Evolutionary conservation across 176 grass and related monocot species (phyloP).

Genomic region (Pontederia paniculata): DNA sequence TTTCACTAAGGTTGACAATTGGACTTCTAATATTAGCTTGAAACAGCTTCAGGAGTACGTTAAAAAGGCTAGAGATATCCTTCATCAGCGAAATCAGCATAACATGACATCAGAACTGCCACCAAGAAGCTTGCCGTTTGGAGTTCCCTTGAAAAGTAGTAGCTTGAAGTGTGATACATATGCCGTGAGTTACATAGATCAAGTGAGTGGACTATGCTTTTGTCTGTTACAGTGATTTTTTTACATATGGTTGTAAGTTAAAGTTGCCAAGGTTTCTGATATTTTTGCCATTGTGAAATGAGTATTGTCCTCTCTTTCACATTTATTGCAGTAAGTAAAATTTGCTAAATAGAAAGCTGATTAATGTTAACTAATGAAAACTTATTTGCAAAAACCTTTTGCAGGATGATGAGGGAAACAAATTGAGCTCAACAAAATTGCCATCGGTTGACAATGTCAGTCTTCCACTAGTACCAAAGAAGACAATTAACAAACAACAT

Average conservation of each 20-base stretch:
- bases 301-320: not conserved
- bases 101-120: slow-evolving; percentile 14
- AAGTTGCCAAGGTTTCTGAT: not conserved
- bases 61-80: slow-evolving; percentile 35
- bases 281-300: too few relatives aligned
- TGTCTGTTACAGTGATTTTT: slow-evolving; percentile 18
- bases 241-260: not conserved
- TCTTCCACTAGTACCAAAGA: slow-evolving; percentile 38
- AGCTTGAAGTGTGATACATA: slow-evolving; percentile 13
- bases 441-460: slow-evolving; percentile 24
- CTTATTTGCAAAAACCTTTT: slow-evolving; percentile 11
- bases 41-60: slow-evolving; percentile 43
- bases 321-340: slow-evolving; percentile 1
- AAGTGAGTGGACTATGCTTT: slow-evolving; percentile 68
- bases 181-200: slow-evolving; percentile 11
- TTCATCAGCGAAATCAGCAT: slow-evolving; percentile 30
- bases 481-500: slow-evolving; percentile 25
- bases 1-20: slow-evolving; percentile 45
- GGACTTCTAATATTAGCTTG: slow-evolving; percentile 44
- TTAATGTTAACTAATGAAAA: not conserved
- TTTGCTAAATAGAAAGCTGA: not conserved
- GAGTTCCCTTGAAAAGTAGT: slow-evolving; percentile 13
- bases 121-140: slow-evolving; percentile 16
- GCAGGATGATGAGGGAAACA: slow-evolving; percentile 28
- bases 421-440: slow-evolving; percentile 17